Evolutionary conservation across 1,284 basidiomycete species (phyloP).

Genomic region (Sphaerobolus stellatus): DNA sequence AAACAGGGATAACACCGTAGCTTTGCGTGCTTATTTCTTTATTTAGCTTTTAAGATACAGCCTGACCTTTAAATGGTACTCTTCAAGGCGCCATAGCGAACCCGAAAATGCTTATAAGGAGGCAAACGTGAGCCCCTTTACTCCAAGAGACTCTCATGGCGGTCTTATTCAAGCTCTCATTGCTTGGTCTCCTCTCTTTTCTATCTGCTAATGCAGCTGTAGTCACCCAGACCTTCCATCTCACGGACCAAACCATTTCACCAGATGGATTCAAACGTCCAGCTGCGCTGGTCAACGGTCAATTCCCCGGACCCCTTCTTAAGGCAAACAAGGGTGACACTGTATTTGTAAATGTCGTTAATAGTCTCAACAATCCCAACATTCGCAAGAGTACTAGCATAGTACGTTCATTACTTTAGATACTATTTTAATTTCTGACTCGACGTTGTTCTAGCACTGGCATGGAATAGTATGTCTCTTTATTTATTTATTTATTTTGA

Average conservation of each 20-base stretch:
- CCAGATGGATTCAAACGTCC: neutral
- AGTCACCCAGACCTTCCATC: neutral
- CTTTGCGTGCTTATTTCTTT: too few relatives aligned
- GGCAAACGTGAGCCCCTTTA: too few relatives aligned
- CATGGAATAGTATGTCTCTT: neutral
- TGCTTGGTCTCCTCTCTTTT: too few relatives aligned
- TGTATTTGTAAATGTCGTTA: neutral
- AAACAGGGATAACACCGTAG: too few relatives aligned
- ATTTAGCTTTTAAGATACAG: too few relatives aligned
- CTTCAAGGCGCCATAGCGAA: too few relatives aligned
- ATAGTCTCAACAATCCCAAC: neutral
- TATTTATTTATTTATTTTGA: neutral
- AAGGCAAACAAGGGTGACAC: neutral
- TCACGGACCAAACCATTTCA: neutral
- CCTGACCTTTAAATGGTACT: too few relatives aligned
- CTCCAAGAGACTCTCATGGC: too few relatives aligned
- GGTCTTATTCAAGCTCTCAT: too few relatives aligned
- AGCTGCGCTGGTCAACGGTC: neutral
- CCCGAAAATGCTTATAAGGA: too few relatives aligned
- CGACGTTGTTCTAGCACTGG: neutral
- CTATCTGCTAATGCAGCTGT: neutral
- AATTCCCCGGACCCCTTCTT: neutral
- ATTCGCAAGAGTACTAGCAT: neutral
- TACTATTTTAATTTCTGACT: neutral
- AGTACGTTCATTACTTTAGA: neutral